phyloP scores from a whole-genome alignment of 805 yeast genomes.

The Schizosaccharomyces japonicus region DNA sequence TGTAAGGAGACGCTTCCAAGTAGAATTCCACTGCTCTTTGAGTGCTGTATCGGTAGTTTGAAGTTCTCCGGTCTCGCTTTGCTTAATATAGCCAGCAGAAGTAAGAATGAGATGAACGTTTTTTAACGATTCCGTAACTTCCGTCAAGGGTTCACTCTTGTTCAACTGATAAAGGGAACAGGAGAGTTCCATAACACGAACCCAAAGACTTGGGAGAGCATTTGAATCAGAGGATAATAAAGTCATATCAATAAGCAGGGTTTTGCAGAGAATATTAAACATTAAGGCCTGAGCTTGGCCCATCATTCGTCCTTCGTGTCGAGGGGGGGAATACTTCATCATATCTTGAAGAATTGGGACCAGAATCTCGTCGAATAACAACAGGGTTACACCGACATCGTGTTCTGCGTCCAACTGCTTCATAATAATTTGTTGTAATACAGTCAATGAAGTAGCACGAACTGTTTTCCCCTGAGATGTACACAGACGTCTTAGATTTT shows the following conservation, averaged over 20 bases:
- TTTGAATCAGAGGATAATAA: not conserved
- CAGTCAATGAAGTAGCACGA: not conserved
- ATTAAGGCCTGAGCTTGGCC: not conserved
- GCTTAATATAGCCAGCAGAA: not conserved
- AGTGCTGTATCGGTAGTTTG: not conserved
- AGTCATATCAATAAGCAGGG: not conserved
- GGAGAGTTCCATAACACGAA: not conserved
- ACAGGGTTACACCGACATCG: not conserved
- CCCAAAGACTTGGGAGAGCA: not conserved
- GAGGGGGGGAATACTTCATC: not conserved
- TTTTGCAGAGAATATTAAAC: constrained; percentile 1
- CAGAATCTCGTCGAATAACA: not conserved
- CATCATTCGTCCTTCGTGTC: not conserved
- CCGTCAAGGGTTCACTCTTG: not conserved
- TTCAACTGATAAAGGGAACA: not conserved
- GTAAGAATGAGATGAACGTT: not conserved
- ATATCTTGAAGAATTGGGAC: not conserved
- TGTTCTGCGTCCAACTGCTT: not conserved
- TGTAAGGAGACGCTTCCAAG: not conserved
- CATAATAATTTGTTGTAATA: not conserved
- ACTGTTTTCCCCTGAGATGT: not conserved
- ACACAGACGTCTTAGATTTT: not conserved
- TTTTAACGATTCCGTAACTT: not conserved
- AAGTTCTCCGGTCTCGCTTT: not conserved
- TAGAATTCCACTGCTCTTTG: not conserved